phyloP scores from a whole-genome alignment of 192 early-diverging fungal genomes.

The Polychytrium aggregatum region DNA sequence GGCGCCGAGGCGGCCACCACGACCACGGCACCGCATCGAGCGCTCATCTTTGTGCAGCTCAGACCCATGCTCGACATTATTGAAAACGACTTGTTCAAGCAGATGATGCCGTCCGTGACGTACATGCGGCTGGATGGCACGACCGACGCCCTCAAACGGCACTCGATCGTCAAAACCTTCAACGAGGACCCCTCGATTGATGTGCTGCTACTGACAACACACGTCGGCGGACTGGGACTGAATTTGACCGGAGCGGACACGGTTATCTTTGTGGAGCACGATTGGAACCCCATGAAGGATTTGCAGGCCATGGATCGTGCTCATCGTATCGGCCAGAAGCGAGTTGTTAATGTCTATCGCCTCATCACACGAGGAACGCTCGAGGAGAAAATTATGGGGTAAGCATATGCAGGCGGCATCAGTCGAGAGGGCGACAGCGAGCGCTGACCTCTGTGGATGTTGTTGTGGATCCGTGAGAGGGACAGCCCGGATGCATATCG shows the following conservation, averaged over 20 bases:
- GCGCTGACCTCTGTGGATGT: too few relatives aligned
- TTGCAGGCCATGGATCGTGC: constrained; percentile 99
- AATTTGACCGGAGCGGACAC: constrained; percentile 99
- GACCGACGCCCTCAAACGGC: constrained; percentile 68
- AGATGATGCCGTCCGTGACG: constrained; percentile 75
- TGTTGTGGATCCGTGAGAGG: too few relatives aligned
- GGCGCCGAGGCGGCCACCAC: constrained; percentile 27
- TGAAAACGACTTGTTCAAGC: constrained; percentile 77
- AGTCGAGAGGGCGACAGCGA: too few relatives aligned
- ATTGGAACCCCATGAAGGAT: constrained; percentile 99
- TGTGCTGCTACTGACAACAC: constrained; percentile 86
- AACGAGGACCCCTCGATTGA: constrained; percentile 95
- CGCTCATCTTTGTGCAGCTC: constrained; percentile 92
- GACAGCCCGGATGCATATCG: too few relatives aligned
- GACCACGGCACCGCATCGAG: constrained; percentile 75
- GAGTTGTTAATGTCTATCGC: constrained; percentile 95
- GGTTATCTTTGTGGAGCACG: constrained; percentile 98
- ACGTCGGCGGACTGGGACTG: constrained; percentile 92
- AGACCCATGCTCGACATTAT: constrained; percentile 96
- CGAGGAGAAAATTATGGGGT: constrained; percentile 99
- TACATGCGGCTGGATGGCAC: constrained; percentile 91
- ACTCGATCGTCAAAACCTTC: constrained; percentile 87
- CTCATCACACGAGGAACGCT: constrained; percentile 93
- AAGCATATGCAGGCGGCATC: constrained; percentile 13
- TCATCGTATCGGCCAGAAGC: constrained; percentile 94